These are phyloP conservation scores for Naumovozyma baii DNA, from an alignment of 805 yeast genomes.

Conservation along the genomic window DNA sequence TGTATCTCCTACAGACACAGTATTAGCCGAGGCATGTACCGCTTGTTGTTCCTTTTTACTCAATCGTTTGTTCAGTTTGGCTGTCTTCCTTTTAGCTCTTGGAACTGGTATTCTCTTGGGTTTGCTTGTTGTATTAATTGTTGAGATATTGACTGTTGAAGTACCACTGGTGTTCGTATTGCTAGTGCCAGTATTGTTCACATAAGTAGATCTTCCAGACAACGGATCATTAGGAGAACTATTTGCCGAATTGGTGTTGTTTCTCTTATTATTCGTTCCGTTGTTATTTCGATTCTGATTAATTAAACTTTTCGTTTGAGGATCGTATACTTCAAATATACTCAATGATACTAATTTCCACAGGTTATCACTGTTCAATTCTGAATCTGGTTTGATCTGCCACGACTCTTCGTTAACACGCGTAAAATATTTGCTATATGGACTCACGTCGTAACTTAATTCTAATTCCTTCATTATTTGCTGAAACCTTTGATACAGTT, in stretches of 20 bases:
- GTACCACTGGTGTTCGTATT: neutral
- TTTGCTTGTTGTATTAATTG: slow-evolving; percentile 5
- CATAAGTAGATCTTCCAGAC: slow-evolving; percentile 16
- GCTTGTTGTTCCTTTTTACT: neutral
- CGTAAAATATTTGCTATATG: slow-evolving; percentile 24
- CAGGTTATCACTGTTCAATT: slow-evolving; percentile 18
- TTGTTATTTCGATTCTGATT: slow-evolving; percentile 14
- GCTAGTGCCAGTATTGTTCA: slow-evolving; percentile 3
- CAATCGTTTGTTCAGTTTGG: neutral
- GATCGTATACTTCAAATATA: slow-evolving; percentile 22
- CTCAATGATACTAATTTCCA: slow-evolving; percentile 23
- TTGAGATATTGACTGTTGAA: slow-evolving; percentile 1
- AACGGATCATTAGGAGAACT: slow-evolving; percentile 14
- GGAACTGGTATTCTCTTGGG: neutral
- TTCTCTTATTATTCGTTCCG: slow-evolving; percentile 6
- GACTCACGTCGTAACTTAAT: slow-evolving; percentile 23
- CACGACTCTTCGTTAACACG: slow-evolving; percentile 21
- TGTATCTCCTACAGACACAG: neutral
- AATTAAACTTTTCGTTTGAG: slow-evolving; percentile 21
- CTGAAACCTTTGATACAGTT: slow-evolving; percentile 27
- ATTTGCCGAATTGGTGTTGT: slow-evolving; percentile 6
- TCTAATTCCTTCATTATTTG: slow-evolving; percentile 29
- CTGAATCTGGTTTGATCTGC: slow-evolving; percentile 24
- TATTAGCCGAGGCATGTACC: neutral
- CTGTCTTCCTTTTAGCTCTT: neutral